Evolutionary conservation across 768 basidiomycete genomes (phyloP), one percentile per base, ranked within the genome.

Genomic region (Calocybe gangraenosa): DNA sequence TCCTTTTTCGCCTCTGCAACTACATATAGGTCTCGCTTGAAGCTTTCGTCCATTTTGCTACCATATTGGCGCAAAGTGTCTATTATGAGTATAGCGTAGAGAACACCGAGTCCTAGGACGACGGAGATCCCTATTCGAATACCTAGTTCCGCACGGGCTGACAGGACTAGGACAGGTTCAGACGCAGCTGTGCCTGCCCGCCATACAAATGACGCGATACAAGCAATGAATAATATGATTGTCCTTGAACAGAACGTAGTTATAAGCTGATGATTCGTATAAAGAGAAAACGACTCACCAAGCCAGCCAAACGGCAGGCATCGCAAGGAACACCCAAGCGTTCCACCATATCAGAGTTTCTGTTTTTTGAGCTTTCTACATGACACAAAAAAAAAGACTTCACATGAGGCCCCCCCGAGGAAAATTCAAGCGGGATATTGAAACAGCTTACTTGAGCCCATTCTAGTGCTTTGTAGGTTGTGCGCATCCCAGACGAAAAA

Each of bases 401-500:
- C 10, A 15, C n/a, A 22, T 7, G 18, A 15, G 7, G 5, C 4
- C 5, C 25, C 25, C 25, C 5, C 25, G 6, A 28, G 25, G 25
- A 15, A 17, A 7, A 11, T 40, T 37, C 7, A 9, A 46, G 78
- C 80, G 81, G 84, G 3, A 81, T 73, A 35, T 42, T 85, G 30
- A n/a, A 23, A 74, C 76, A 10, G 45, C 59, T 22, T 52, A 82
- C 83, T 64, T 87, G 80, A 11, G 84, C 82, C 82, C 84, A 88
- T 40, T 75, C 71, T 3, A 80, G 77, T 1, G 86, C 86, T 47
- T 79, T 76, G 53, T 79, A 70, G 78, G 87, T 84, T 49, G 71
- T 82, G 31, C 76, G 70, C 85, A 88, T 87, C 0, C 75, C 78
- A 7, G 76, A n/a, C n/a, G n/a, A 76, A 48, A 87, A 87, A 18